Percentiles rank a stretch among this genome's conserved stretches.
phyloP scores from a whole-genome alignment of 768 basidiomycete species.

The Pholiota molesta region DNA sequence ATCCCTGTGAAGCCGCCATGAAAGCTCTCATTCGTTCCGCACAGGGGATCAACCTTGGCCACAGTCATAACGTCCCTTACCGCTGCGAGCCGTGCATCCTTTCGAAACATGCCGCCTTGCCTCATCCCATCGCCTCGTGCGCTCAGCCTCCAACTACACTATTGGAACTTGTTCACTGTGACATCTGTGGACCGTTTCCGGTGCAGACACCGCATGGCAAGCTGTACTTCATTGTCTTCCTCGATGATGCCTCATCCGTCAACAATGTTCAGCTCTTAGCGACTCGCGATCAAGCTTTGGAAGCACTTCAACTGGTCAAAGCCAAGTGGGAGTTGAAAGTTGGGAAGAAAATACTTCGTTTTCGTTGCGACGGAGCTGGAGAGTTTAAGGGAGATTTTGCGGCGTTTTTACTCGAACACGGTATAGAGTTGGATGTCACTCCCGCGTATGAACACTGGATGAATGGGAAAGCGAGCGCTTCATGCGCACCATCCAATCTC shows the following conservation, averaged over 20 bases:
- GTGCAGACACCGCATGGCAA: conserved; percentile 15
- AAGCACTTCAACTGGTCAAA: background rate
- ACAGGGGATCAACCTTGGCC: background rate
- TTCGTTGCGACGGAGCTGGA: conserved; percentile 13
- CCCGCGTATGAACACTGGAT: conserved; percentile 18
- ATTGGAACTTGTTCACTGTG: conserved; percentile 10
- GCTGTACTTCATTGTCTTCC: conserved; percentile 10
- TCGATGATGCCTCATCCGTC: conserved; percentile 1
- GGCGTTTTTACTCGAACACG: background rate
- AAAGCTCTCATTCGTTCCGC: background rate
- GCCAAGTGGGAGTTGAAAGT: too few species aligned
- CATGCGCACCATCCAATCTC: conserved; percentile 11
- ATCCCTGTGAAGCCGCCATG: background rate
- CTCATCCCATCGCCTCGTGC: too few species aligned
- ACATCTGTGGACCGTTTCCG: conserved; percentile 18
- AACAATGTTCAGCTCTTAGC: conserved; percentile 8
- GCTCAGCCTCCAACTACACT: too few species aligned
- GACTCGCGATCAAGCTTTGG: background rate
- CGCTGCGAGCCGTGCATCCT: conserved; percentile 17
- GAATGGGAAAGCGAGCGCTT: conserved; percentile 17
- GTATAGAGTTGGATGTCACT: conserved; percentile 9
- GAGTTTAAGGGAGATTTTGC: conserved; percentile 10
- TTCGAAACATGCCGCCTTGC: conserved; percentile 7
- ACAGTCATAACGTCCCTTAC: too few species aligned
- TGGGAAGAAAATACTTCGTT: background rate